Conservation (phyloP, 2,329 filamentous ascomycete species). For the Rhynchosporium agropyri region DNA sequence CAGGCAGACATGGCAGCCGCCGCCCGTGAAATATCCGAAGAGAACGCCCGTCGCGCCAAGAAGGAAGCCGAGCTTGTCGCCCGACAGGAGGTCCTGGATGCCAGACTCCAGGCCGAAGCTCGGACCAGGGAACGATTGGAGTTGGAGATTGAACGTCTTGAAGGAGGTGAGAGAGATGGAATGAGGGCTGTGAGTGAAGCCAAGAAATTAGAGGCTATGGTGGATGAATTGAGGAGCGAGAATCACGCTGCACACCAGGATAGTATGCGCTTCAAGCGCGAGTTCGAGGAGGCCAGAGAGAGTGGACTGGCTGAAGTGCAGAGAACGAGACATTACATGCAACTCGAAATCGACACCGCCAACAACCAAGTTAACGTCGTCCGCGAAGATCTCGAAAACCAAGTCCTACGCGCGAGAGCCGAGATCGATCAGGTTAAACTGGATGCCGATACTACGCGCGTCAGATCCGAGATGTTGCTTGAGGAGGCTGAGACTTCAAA, state of each 20-base stretch:
- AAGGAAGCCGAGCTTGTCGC: constrained; percentile 79
- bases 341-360: constrained; percentile 79
- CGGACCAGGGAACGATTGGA: constrained; percentile 69
- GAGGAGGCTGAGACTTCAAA: constrained; percentile 77
- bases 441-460: constrained; percentile 79
- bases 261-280: constrained; percentile 65
- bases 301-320: constrained; percentile 79
- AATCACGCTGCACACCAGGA: constrained; percentile 59
- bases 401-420: constrained; percentile 69
- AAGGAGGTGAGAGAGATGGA: constrained; percentile 64
- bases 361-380: constrained; percentile 85
- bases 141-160: constrained; percentile 66
- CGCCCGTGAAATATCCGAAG: constrained; percentile 77
- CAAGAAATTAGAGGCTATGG: constrained; percentile 59
- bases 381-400: constrained; percentile 78
- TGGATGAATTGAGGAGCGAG: constrained; percentile 63
- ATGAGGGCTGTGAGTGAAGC: constrained; percentile 65
- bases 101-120: constrained; percentile 73
- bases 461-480: constrained; percentile 79
- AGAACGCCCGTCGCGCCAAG: constrained; percentile 77
- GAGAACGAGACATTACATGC: constrained; percentile 75
- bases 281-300: constrained; percentile 83
- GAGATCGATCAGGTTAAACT: constrained; percentile 78
- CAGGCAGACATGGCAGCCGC: constrained; percentile 85
- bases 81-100: constrained; percentile 78